Conservation (phyloP, 139 green algal genomes). For the Chlamydomonas sp. region DNA sequence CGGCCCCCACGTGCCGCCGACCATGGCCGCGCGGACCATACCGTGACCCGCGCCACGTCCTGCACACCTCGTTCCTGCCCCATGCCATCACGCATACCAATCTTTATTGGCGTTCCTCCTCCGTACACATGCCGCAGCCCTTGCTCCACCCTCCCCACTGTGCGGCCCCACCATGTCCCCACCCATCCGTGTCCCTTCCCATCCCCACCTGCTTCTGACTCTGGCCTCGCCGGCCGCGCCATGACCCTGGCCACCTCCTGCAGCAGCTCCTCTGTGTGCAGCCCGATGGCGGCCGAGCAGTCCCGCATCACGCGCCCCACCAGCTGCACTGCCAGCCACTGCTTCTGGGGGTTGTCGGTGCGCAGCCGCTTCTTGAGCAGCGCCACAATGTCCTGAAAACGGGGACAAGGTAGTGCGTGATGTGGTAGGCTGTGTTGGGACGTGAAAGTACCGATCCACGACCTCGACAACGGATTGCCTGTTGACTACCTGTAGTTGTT, state of each 20-base stretch:
- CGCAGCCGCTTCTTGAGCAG: conserved; percentile 60
- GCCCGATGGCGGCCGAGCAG: conserved; percentile 40
- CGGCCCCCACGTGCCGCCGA: too few relatives aligned
- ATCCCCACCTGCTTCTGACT: conserved; percentile 43
- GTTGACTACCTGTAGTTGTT: background rate
- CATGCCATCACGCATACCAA: too few relatives aligned
- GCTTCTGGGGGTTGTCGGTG: conserved; percentile 73
- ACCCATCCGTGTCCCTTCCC: background rate
- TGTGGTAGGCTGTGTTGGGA: background rate
- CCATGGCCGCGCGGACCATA: too few relatives aligned
- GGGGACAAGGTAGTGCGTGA: background rate
- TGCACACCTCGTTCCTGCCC: too few relatives aligned
- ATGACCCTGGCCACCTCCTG: conserved; percentile 63
- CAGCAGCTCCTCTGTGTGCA: conserved; percentile 60
- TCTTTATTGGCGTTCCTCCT: too few relatives aligned
- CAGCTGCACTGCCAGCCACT: conserved; percentile 65
- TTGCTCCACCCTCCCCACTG: background rate
- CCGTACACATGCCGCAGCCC: background rate
- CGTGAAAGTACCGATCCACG: background rate
- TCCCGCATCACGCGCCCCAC: conserved; percentile 60
- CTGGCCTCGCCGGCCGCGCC: conserved; percentile 36
- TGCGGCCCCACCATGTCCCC: background rate
- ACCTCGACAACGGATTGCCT: background rate
- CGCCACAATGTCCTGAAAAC: conserved; percentile 49
- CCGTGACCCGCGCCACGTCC: too few relatives aligned